Conservation (phyloP, 2,329 filamentous ascomycete species). For the Zymoseptoria tritici region DNA sequence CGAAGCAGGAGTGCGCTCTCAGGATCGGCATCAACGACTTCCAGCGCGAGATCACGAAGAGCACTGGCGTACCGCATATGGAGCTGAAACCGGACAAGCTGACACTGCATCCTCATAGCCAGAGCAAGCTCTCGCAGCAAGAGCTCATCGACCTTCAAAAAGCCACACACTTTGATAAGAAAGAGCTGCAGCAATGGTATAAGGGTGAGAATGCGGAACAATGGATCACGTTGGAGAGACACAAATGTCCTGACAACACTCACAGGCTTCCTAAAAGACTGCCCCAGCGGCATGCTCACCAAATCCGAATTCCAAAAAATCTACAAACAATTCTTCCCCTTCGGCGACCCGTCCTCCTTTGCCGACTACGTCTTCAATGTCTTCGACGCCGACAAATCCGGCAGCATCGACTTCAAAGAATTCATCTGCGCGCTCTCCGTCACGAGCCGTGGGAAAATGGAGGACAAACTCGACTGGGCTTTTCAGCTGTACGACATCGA, state of each 20-base stretch:
- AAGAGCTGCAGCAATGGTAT: conserved; percentile 99
- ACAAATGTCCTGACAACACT: conserved; percentile 13
- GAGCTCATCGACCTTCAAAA: conserved; percentile 93
- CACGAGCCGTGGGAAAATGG: conserved; percentile 95
- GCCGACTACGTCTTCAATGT: conserved; percentile 99
- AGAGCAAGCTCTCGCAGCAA: conserved; percentile 95
- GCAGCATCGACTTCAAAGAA: conserved; percentile 98
- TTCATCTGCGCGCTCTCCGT: conserved; percentile 98
- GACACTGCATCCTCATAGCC: conserved; percentile 50
- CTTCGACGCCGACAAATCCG: conserved; percentile 94
- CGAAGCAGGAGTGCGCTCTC: conserved; percentile 27
- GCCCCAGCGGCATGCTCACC: conserved; percentile 89
- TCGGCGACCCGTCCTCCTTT: conserved; percentile 93
- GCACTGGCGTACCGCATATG: conserved; percentile 22
- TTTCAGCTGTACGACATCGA: conserved; percentile 99
- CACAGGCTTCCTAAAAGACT: conserved; percentile 93
- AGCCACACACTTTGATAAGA: conserved; percentile 98
- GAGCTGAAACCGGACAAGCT: conserved; percentile 25
- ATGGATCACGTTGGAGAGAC: not conserved
- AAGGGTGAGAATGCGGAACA: conserved; percentile 61
- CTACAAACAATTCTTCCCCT: conserved; percentile 98
- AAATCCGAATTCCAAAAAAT: conserved; percentile 99
- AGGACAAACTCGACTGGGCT: conserved; percentile 98
- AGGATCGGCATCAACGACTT: conserved; percentile 27
- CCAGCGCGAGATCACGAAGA: conserved; percentile 25